A percentile compares a stretch with the other conserved stretches of the same genome.
Evolutionary conservation across 257 asterid species (phyloP).

Genomic region (Datura wrightii): DNA sequence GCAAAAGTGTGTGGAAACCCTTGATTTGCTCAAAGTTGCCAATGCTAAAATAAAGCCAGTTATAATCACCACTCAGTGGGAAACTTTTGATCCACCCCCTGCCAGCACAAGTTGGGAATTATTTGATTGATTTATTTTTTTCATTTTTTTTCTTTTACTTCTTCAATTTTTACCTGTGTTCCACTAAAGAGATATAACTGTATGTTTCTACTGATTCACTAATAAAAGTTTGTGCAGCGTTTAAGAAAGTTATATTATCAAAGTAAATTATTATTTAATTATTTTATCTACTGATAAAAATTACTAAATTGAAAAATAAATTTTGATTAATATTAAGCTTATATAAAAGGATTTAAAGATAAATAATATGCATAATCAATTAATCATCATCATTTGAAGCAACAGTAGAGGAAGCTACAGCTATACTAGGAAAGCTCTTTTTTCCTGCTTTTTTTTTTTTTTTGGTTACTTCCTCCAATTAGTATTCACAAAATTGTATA

Average conservation of each 20-base stretch:
- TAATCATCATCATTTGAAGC: no score
- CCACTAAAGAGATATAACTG: neutral
- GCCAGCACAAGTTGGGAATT: conserved; percentile 55
- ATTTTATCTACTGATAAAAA: no score
- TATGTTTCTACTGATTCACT: neutral
- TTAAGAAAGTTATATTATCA: neutral
- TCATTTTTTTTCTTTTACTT: neutral
- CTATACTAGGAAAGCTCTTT: no score
- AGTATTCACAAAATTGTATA: no score
- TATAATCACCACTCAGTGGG: conserved; percentile 52
- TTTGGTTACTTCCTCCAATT: no score
- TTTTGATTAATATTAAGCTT: no score
- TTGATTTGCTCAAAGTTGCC: conserved; percentile 59
- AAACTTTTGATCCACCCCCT: conserved; percentile 48
- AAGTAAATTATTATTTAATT: no score
- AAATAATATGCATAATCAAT: no score
- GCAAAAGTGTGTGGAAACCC: conserved; percentile 69
- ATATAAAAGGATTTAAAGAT: no score
- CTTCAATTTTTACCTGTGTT: neutral
- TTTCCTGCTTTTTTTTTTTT: no score
- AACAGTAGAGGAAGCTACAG: no score
- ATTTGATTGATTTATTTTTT: conserved; percentile 48
- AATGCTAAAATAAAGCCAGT: conserved; percentile 49
- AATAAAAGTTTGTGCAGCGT: neutral
- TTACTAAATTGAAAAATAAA: no score